Base-by-base conservation (phyloP, 345 rosid species). In the Laguncularia racemosa region DNA sequence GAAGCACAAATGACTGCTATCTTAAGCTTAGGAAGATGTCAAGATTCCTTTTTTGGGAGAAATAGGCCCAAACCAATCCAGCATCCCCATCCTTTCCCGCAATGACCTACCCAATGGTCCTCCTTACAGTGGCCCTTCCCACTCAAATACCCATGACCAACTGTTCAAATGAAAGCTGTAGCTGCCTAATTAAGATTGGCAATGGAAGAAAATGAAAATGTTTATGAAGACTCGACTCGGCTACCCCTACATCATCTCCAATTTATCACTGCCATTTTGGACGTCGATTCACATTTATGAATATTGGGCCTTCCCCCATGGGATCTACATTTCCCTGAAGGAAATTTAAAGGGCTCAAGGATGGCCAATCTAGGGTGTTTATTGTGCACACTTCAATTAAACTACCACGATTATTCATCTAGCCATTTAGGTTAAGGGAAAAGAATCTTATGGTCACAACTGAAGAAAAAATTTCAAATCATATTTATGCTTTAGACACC, bases 381-480 rank as follows among this genome's bases (percentile, higher is more conserved):
- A 53, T 68, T 14, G 71, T 73, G 16, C 73, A 73, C 46, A 49
- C 70, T 13, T 56, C 67, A 3, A 6, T 20, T 1, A 16, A 44
- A 7, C 20, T 58, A 14, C 56, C 0, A 5, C n/a, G 17, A 20
- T 3, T 65, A 38, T 73, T 73, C 12, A 20, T 18, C 45, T 61
- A 38, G 71, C 73, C 5, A 33, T 1, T 19, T 65, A 18, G 61
- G 61, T 61, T 69, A 62, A 60, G 67, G 71, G 59, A 13, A 54
- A 54, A 9, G 78, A 49, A 13, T 73, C 51, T n/a, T 58, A 7
- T 69, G 78, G 73, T 73, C 54, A 58, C 66, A 13, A 65, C 68
- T 0, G 14, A 10, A 0, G 53, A n/a, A n/a, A n/a, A 48, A 16
- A 44, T 64, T 23, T 19, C 65, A n/a, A 45, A 61, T 50, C n/a